phyloP scores from a whole-genome alignment of 1,139 yeast genomes.

The Casaregolazyma lundiana region DNA sequence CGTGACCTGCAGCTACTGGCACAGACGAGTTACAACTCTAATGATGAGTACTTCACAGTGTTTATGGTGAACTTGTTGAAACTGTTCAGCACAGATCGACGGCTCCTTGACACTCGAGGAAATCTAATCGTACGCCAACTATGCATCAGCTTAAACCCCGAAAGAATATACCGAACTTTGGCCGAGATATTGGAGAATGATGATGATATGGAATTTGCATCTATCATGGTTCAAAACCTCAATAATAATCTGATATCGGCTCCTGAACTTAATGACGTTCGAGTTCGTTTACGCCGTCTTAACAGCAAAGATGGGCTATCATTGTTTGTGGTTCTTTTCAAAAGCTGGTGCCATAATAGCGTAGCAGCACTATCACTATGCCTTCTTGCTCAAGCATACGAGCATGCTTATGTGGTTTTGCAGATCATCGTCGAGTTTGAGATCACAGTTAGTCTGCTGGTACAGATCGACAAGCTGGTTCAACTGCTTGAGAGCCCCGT shows the following conservation, averaged over 20 bases:
- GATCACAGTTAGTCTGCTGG: constrained; percentile 61
- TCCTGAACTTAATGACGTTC: constrained; percentile 66
- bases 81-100: constrained; percentile 63
- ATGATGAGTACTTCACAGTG: constrained; percentile 70
- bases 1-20: constrained; percentile 74
- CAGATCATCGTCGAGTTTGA: constrained; percentile 74
- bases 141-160: constrained; percentile 77
- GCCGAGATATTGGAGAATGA: constrained; percentile 70
- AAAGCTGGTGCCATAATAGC: constrained; percentile 89
- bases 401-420: constrained; percentile 75
- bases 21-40: constrained; percentile 70
- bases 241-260: constrained; percentile 84
- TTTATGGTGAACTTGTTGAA: constrained; percentile 69
- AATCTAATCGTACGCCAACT: constrained; percentile 81
- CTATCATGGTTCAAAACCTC: constrained; percentile 79
- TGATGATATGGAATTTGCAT: constrained; percentile 63
- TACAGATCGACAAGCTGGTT: constrained; percentile 75
- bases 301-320: constrained; percentile 59
- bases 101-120: constrained; percentile 64
- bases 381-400: constrained; percentile 82
- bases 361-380: constrained; percentile 87
- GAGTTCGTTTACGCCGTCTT: constrained; percentile 58
- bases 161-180: constrained; percentile 72
- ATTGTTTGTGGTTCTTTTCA: constrained; percentile 72
- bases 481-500: constrained; percentile 85